Conservation (phyloP, 345 rosid genomes). For the Rhizophora apiculata region DNA sequence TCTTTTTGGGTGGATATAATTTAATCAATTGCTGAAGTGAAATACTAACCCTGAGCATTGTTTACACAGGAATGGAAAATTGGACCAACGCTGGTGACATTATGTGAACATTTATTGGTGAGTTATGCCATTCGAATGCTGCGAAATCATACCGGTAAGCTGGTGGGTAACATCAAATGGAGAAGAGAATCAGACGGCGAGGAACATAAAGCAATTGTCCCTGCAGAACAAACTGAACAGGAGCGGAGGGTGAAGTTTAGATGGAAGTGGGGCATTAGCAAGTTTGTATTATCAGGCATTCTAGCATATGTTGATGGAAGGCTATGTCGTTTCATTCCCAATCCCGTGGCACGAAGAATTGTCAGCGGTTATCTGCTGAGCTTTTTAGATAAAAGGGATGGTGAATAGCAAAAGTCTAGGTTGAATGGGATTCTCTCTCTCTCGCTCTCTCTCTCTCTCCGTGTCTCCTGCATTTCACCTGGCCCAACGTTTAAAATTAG, state of each 20-base stretch:
- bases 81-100: conserved; percentile 70
- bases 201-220: conserved; percentile 30
- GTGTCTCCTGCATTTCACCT: background rate
- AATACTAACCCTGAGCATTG: background rate
- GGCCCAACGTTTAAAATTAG: background rate
- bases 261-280: conserved; percentile 76
- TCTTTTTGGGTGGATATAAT: background rate
- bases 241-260: conserved; percentile 39
- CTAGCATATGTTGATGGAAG: conserved; percentile 87
- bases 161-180: conserved; percentile 33
- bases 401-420: conserved; percentile 1
- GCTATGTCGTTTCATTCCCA: conserved; percentile 76
- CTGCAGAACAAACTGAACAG: conserved; percentile 24
- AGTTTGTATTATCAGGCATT: conserved; percentile 65
- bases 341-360: conserved; percentile 85
- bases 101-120: conserved; percentile 88
- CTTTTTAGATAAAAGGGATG: conserved; percentile 56
- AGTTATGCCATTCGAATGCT: conserved; percentile 76
- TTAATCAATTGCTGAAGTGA: background rate
- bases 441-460: too few relatives aligned
- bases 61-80: conserved; percentile 77
- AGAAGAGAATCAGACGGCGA: conserved; percentile 31
- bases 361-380: conserved; percentile 84
- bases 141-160: conserved; percentile 53
- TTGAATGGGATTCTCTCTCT: background rate